Conservation (phyloP, 371 early-diverging fungal species). For the Parasitella parasitica region DNA sequence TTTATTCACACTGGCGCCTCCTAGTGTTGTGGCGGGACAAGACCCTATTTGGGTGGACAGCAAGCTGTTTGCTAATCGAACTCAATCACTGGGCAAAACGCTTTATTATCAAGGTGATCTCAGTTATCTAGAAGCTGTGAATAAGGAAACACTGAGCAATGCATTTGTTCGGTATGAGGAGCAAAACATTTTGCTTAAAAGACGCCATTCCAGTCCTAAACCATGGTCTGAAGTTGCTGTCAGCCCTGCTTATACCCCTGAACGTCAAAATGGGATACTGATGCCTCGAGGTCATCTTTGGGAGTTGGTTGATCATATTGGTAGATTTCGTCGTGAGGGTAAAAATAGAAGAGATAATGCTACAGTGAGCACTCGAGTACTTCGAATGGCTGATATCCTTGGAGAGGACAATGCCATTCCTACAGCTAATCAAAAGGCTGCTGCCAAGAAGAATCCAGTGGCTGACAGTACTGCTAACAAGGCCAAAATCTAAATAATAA, state of each 20-base stretch:
- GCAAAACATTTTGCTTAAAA: conserved; percentile 63
- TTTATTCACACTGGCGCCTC: conserved; percentile 59
- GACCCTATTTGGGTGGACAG: conserved; percentile 68
- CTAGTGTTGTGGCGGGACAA: conserved; percentile 15
- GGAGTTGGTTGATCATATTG: conserved; percentile 83
- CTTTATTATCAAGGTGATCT: conserved; percentile 83
- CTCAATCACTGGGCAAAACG: conserved; percentile 81
- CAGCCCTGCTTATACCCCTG: conserved; percentile 59
- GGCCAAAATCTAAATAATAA: neutral
- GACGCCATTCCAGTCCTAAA: conserved; percentile 48
- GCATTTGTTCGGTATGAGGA: conserved; percentile 72
- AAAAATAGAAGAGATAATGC: conserved; percentile 88
- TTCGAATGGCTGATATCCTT: conserved; percentile 29
- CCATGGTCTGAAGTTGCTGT: conserved; percentile 53
- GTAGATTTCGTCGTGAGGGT: conserved; percentile 83
- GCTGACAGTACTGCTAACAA: neutral
- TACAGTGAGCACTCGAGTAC: conserved; percentile 48
- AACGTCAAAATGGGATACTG: conserved; percentile 51
- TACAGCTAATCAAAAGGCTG: conserved; percentile 22
- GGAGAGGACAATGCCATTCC: conserved; percentile 25
- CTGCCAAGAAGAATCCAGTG: conserved; percentile 6
- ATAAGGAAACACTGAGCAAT: conserved; percentile 83
- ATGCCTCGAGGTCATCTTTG: conserved; percentile 69
- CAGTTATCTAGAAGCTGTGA: conserved; percentile 80
- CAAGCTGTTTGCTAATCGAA: conserved; percentile 63